These are phyloP conservation scores for Aphanomyces euteiches DNA, from an alignment of 352 stramenopile species.

Conservation along the genomic window DNA sequence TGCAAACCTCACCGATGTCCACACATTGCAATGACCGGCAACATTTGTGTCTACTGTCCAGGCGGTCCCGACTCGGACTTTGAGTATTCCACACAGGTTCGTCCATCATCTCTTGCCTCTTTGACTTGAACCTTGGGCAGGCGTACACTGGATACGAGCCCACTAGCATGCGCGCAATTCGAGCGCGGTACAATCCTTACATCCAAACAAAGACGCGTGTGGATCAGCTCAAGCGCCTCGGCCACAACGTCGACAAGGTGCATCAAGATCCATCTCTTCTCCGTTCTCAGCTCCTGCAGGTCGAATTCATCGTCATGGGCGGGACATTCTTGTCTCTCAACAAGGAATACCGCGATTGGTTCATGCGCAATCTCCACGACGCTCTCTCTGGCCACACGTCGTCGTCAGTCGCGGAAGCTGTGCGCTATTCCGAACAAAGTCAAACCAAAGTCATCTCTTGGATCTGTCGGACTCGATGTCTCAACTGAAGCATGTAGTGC, in stretches of 20 bases:
- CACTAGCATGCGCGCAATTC: conserved; percentile 95
- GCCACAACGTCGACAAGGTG: conserved; percentile 95
- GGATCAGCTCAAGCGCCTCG: conserved; percentile 79
- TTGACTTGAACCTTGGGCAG: conserved; percentile 29
- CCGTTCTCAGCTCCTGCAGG: conserved; percentile 8
- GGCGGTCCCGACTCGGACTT: conserved; percentile 96
- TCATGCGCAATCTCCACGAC: conserved; percentile 96
- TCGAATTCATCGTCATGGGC: conserved; percentile 98
- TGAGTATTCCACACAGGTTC: conserved; percentile 92
- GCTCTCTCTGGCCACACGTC: conserved; percentile 91
- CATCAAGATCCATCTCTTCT: too few relatives aligned
- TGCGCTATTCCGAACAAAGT: conserved; percentile 91
- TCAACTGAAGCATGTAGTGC: conserved; percentile 39
- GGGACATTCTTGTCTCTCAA: conserved; percentile 96
- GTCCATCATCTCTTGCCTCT: background rate
- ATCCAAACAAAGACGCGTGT: conserved; percentile 91
- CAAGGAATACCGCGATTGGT: conserved; percentile 93
- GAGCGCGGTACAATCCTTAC: conserved; percentile 93
- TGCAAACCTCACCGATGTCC: conserved; percentile 97
- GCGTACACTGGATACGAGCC: conserved; percentile 97
- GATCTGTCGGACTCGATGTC: background rate
- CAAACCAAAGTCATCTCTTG: conserved; percentile 38
- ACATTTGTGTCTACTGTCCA: conserved; percentile 96
- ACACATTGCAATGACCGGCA: conserved; percentile 95
- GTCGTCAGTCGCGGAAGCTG: conserved; percentile 87